These are phyloP conservation scores for Podospora australis DNA, from an alignment of 495 filamentous ascomycete species.

Conservation along the genomic window DNA sequence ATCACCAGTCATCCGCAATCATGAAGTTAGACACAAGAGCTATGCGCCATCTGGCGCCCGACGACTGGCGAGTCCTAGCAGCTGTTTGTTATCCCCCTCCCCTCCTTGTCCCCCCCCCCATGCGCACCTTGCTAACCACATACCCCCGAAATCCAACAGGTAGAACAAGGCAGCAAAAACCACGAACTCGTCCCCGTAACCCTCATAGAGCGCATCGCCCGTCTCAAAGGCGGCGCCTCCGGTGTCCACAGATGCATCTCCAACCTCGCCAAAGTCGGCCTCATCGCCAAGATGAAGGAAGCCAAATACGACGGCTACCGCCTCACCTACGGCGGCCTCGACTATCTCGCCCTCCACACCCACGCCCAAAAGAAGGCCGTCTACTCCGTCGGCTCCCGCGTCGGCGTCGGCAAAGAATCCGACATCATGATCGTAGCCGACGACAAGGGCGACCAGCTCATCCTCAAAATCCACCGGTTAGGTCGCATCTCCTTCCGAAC, in stretches of 20 bases:
- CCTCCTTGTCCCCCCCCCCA: conserved; percentile 13
- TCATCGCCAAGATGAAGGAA: conserved; percentile 91
- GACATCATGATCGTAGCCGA: conserved; percentile 91
- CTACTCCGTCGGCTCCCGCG: conserved; percentile 89
- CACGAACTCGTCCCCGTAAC: conserved; percentile 93
- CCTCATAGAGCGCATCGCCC: conserved; percentile 75
- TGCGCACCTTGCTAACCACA: conserved; percentile 5
- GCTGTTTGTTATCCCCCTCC: conserved; percentile 55
- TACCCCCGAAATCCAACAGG: conserved; percentile 41
- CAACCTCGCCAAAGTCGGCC: conserved; percentile 79
- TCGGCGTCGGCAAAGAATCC: conserved; percentile 95
- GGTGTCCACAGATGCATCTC: conserved; percentile 87
- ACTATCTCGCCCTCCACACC: conserved; percentile 90
- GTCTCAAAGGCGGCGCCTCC: conserved; percentile 66
- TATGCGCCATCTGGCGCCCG: conserved; percentile 81
- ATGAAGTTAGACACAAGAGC: conserved; percentile 94
- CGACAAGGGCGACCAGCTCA: conserved; percentile 53
- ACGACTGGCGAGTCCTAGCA: conserved; percentile 93
- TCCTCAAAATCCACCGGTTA: conserved; percentile 87
- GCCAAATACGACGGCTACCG: conserved; percentile 97
- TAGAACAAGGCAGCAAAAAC: conserved; percentile 89
- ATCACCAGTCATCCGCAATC: conserved; percentile 12
- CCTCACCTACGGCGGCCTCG: conserved; percentile 91
- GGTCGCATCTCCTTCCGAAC: conserved; percentile 95
- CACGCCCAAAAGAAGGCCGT: conserved; percentile 70